Evolutionary conservation across 208 protist genomes (phyloP), one percentile per base, ranked within the genome.

Genomic region (Acanthamoeba rhysodes): DNA sequence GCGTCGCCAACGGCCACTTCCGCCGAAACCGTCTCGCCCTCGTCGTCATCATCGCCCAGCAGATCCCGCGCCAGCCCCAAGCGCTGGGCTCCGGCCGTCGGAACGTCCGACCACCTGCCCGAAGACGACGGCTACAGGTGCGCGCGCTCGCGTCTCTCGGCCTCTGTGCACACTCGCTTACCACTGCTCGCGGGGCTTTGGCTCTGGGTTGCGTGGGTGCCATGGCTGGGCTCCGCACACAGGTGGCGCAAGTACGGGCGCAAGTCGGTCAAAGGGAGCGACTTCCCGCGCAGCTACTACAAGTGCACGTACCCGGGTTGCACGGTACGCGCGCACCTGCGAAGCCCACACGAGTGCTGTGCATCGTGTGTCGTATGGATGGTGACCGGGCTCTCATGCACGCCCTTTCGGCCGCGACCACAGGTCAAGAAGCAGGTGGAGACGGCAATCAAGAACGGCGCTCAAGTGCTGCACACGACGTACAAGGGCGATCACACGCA

Each of bases 231-330:
- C 7, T 24, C 2, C 37, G 16, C 32, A 32, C 95, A 95, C 41
- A n/a, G 95, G 18, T 96, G 95, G 95, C 78, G 95, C n/a, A 96
- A 96, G 37, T 96, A 96, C 59, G 95, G 95, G 7, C 87, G 88
- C 18, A 96, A 96, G 53, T 68, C 80, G 24, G 90, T 94, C 32
- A 94, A 95, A 32, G 85, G 90, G 6, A 95, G 74, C 32, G 68
- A 84, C 2, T 95, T 87, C 55, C 92, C 92, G 9, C 92, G 92
- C 16, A 95, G 92, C 59, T 95, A 95, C 53, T 95, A 95, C 62
- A 95, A 95, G 29, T 95, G 92, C n/a, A 95, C 92, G 2, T 72
- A 95, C 32, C 92, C 91, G 1, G 91, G 91, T 48, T 87, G 91
- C 70, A 76, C 87, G 37, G 53, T 92, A 72, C 85, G 45, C 66